Base-by-base conservation (phyloP, 306 rosid species). In the Inga leiocalycina region DNA sequence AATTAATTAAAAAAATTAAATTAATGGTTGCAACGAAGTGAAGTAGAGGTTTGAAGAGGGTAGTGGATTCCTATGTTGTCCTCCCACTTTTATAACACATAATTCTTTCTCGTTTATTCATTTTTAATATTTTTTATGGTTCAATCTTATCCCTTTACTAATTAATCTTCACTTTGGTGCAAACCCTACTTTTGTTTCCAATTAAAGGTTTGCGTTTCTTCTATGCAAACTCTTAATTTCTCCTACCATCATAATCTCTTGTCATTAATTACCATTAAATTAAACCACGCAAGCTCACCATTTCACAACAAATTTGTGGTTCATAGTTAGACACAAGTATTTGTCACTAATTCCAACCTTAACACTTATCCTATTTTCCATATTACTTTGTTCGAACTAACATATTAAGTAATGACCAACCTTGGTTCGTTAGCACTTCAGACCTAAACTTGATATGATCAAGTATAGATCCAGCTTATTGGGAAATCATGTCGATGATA, bases 41-140 rank as follows among this genome's bases (percentile, higher is more conserved):
- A n/a, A 57, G 27, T 7, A 61, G 15, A 22, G 37, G 32, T 10
- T 27, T 11, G 68, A 61, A 24, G 13, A 61, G 37, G 30, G 3
- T 88, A 77, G 17, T 15, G 80, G 75, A 86, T 84, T 83, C 83
- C 80, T 86, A 51, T 81, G 86, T 83, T 78, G 78, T 74, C n/a
- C 72, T 93, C 78, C 95, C 88, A 83, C 80, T 81, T 61, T 52
- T 72, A 84, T 49, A 49, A 85, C 8, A 80, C 37, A 82, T 57
- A 35, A 86, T 82, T 71, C 71, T 56, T 82, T 65, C 67, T 39
- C 24, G 44, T 30, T 85, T 77, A 37, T 3, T 61, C 65, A 57
- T 22, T 20, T 57, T 57, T 61, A 24, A 24, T 61, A 11, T 44
- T 44, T 11, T 41, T 12, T 72, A 72, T 24, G 57, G 57, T 45